A percentile compares a stretch with the other conserved stretches of the same genome.
These are phyloP conservation scores for Metschnikowia hibisci DNA, from an alignment of 805 yeast genomes.

Conservation along the genomic window DNA sequence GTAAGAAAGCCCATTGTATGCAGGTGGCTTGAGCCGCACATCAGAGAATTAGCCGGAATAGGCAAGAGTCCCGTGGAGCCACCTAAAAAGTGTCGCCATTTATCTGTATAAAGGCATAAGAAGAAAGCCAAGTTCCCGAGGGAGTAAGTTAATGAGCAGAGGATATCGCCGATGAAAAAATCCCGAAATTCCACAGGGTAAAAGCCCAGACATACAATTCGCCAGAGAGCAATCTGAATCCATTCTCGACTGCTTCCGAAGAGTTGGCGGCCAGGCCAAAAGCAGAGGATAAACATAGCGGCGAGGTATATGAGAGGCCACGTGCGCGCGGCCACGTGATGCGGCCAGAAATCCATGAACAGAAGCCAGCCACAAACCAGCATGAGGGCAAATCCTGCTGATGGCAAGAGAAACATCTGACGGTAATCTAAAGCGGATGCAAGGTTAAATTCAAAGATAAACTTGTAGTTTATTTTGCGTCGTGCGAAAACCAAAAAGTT, in stretches of 20 bases:
- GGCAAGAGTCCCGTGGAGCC: slow-evolving; percentile 22
- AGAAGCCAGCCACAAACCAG: slow-evolving; percentile 72
- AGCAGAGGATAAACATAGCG: slow-evolving; percentile 40
- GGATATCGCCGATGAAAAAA: slow-evolving; percentile 87
- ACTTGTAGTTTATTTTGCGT: slow-evolving; percentile 80
- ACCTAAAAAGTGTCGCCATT: slow-evolving; percentile 57
- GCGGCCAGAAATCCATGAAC: slow-evolving; percentile 65
- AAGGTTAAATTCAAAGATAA: slow-evolving; percentile 84
- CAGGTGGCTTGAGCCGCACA: slow-evolving; percentile 78
- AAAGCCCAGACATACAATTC: slow-evolving; percentile 76
- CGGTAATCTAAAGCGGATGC: slow-evolving; percentile 60
- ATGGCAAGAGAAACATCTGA: slow-evolving; percentile 64
- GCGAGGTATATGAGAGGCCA: slow-evolving; percentile 81
- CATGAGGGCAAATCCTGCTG: slow-evolving; percentile 52
- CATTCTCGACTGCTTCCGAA: slow-evolving; percentile 69
- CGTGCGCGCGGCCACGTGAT: slow-evolving; percentile 56
- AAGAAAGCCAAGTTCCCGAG: slow-evolving; percentile 81
- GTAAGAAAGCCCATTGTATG: slow-evolving; percentile 77
- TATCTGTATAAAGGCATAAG: slow-evolving; percentile 72
- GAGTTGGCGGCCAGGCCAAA: slow-evolving; percentile 59
- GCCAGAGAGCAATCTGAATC: slow-evolving; percentile 66
- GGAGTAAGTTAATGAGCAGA: slow-evolving; percentile 85
- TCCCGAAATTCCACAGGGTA: slow-evolving; percentile 95
- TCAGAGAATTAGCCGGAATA: slow-evolving; percentile 19
- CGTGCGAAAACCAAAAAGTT: slow-evolving; percentile 71